A percentile compares a stretch with the other conserved stretches of the same genome.
Conservation (phyloP, 2,329 filamentous ascomycete genomes). For the Sphaerulina populicola region DNA sequence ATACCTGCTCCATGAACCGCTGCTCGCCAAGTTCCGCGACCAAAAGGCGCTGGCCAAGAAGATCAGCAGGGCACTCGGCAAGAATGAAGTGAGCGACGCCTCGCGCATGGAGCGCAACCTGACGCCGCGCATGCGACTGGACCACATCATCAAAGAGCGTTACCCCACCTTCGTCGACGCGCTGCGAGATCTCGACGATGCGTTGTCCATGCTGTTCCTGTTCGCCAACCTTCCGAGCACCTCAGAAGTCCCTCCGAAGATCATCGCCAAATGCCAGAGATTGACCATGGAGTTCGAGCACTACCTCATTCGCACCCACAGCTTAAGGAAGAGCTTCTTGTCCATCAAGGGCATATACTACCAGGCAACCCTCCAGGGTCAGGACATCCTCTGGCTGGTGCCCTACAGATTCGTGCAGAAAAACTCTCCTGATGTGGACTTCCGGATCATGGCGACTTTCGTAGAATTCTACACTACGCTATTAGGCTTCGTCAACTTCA, state of each 20-base stretch:
- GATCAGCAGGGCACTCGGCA: conserved; percentile 82
- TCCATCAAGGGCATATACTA: conserved; percentile 99
- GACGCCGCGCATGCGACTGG: conserved; percentile 80
- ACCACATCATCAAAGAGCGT: conserved; percentile 95
- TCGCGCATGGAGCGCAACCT: conserved; percentile 83
- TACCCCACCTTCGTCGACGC: conserved; percentile 97
- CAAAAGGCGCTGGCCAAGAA: conserved; percentile 97
- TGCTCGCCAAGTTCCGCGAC: conserved; percentile 89
- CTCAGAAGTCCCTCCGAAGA: conserved; percentile 81
- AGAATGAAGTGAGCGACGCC: conserved; percentile 84
- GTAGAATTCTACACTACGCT: conserved; percentile 98
- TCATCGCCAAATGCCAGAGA: conserved; percentile 88
- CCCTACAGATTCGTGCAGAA: conserved; percentile 97
- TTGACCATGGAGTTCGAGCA: conserved; percentile 94
- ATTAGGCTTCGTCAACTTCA: conserved; percentile 90
- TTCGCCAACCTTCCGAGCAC: conserved; percentile 95
- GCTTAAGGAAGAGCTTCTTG: conserved; percentile 88
- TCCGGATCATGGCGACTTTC: conserved; percentile 98
- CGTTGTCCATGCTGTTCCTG: conserved; percentile 90
- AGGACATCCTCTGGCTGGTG: conserved; percentile 94
- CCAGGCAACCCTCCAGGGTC: conserved; percentile 91
- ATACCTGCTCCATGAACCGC: conserved; percentile 92
- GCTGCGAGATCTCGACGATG: conserved; percentile 89
- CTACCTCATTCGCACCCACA: conserved; percentile 87
- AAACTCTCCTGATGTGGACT: conserved; percentile 89